Conservation (phyloP, 2,329 filamentous ascomycete genomes). For the Epichloe sp. region DNA sequence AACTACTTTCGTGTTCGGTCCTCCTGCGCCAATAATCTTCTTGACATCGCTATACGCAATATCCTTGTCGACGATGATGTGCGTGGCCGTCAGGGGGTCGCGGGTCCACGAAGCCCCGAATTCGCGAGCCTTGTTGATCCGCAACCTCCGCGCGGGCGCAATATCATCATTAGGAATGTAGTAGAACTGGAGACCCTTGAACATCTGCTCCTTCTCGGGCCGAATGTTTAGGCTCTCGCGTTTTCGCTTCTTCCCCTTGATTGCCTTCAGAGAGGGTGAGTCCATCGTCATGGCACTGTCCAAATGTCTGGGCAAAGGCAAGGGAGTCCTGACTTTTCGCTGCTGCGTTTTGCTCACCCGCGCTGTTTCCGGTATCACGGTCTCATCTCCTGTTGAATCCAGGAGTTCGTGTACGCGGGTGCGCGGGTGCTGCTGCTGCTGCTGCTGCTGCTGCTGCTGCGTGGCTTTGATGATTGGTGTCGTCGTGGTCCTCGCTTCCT, state of each 20-base stretch:
- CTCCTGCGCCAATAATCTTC: constrained; percentile 22
- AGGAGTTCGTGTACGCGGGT: not conserved
- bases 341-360: constrained; percentile 20
- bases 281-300: not conserved
- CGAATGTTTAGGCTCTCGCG: constrained; percentile 28
- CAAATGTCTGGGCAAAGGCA: not conserved
- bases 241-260: constrained; percentile 32
- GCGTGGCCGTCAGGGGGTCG: constrained; percentile 49
- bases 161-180: constrained; percentile 76
- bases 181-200: constrained; percentile 50
- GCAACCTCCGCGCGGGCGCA: constrained; percentile 49
- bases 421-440: constrained; percentile 6
- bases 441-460: constrained; percentile 6
- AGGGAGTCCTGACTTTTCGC: constrained; percentile 8
- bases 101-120: constrained; percentile 63
- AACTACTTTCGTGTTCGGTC: constrained; percentile 26
- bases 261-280: constrained; percentile 13
- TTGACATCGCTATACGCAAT: constrained; percentile 53
- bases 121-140: constrained; percentile 63
- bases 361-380: constrained; percentile 15
- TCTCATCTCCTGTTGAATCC: constrained; percentile 12
- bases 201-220: constrained; percentile 42
- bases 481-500: not conserved
- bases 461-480: constrained; percentile 17
- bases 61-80: constrained; percentile 64